A percentile compares a stretch with the other conserved stretches of the same genome.
phyloP scores from a whole-genome alignment of 768 basidiomycete species.

The Hericium alpestre region DNA sequence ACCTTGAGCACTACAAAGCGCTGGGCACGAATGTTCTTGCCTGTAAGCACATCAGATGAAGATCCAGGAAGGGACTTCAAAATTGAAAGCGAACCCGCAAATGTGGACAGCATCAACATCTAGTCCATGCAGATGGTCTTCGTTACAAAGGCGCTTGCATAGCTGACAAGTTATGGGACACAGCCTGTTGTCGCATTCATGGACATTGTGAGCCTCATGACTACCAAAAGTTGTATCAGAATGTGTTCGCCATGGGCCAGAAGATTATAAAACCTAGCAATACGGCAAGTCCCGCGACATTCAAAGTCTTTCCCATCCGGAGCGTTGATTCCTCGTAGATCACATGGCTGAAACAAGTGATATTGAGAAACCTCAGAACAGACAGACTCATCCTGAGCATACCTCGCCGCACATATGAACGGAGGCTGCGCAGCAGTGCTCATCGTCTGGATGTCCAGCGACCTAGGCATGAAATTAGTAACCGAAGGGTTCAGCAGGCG shows the following conservation, averaged over 20 bases:
- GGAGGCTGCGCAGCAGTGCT: constrained; percentile 43
- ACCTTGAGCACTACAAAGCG: constrained; percentile 33
- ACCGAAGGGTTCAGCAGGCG: not conserved
- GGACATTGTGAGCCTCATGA: constrained; percentile 32
- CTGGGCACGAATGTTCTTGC: constrained; percentile 38
- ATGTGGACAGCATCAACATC: constrained; percentile 32
- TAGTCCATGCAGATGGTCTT: constrained; percentile 43
- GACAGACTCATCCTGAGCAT: constrained; percentile 1
- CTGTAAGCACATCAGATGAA: constrained; percentile 19
- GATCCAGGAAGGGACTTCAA: too few relatives aligned
- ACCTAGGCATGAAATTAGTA: constrained; percentile 22
- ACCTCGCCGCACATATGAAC: constrained; percentile 50
- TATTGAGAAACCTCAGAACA: not conserved
- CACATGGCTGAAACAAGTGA: constrained; percentile 7
- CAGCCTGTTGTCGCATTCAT: constrained; percentile 39
- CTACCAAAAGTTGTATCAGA: constrained; percentile 19
- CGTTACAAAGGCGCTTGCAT: constrained; percentile 43
- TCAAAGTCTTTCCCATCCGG: constrained; percentile 3
- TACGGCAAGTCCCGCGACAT: constrained; percentile 6
- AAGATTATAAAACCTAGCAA: not conserved
- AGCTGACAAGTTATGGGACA: constrained; percentile 47
- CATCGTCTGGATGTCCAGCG: constrained; percentile 34
- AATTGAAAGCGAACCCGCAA: constrained; percentile 36
- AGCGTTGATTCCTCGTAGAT: constrained; percentile 1
- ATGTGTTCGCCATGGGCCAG: not conserved